Evolutionary conservation across 2,329 filamentous ascomycete species (phyloP).

Genomic region (Scedosporium aurantiacum): DNA sequence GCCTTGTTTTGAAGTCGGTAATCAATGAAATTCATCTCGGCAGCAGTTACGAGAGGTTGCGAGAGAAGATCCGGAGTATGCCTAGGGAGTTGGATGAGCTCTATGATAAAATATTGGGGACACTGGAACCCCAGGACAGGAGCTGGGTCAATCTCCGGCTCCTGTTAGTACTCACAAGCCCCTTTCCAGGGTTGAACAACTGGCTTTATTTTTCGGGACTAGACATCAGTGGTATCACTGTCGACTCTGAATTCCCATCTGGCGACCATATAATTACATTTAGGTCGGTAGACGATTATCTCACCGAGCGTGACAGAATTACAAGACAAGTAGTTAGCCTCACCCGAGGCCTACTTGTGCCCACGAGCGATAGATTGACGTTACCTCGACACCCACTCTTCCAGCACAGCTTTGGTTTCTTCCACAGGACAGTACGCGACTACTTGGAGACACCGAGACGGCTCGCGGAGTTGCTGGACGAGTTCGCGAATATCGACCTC

Average conservation of each 20-base stretch:
- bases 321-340: neutral
- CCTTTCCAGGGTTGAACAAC: too few species aligned
- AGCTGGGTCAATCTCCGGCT: neutral
- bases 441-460: neutral
- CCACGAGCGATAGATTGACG: neutral
- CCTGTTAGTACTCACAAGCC: neutral
- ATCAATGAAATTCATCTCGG: neutral
- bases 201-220: neutral
- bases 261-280: neutral
- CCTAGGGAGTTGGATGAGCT: neutral
- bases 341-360: neutral
- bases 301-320: too few species aligned
- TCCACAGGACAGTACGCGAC: neutral
- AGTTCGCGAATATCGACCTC: too few species aligned
- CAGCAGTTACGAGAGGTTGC: neutral
- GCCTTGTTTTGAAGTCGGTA: neutral
- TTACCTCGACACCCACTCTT: too few species aligned
- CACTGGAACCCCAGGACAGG: neutral
- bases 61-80: neutral
- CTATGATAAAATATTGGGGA: neutral
- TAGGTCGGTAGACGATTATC: neutral
- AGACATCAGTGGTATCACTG: neutral
- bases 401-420: neutral
- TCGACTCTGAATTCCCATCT: neutral
- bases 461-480: too few species aligned